Percentiles rank a stretch among this genome's conserved stretches.
Evolutionary conservation across 208 protist genomes (phyloP).

Genomic region (Trypanosoma brucei): DNA sequence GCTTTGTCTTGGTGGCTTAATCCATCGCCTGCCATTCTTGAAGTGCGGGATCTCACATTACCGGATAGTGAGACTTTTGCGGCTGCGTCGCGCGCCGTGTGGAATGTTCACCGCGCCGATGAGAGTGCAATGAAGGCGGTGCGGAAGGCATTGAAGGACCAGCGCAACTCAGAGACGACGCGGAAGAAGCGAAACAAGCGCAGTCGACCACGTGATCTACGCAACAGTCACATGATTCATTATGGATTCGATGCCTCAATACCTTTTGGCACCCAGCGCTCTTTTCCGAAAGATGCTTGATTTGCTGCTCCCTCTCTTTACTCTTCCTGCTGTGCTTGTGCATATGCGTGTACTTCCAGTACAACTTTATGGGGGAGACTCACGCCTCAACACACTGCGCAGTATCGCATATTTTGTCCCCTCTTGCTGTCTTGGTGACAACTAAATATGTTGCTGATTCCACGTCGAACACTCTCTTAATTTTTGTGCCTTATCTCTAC

Average conservation of each 20-base stretch:
- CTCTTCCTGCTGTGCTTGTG: too few relatives aligned
- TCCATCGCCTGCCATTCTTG: constrained; percentile 40
- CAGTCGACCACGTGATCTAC: constrained; percentile 24
- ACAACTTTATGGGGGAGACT: too few relatives aligned
- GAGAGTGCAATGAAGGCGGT: constrained; percentile 9
- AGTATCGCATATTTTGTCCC: too few relatives aligned
- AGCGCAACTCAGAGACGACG: constrained; percentile 3
- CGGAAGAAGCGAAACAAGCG: constrained; percentile 18
- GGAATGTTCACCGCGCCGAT: constrained; percentile 23
- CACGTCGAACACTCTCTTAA: too few relatives aligned
- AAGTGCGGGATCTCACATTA: constrained; percentile 48
- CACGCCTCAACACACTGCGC: too few relatives aligned
- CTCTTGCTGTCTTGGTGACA: too few relatives aligned
- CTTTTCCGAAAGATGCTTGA: too few relatives aligned
- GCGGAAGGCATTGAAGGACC: constrained; percentile 7
- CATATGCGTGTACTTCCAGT: too few relatives aligned
- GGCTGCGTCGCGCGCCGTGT: constrained; percentile 33
- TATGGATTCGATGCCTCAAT: constrained; percentile 78
- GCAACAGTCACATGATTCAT: constrained; percentile 80
- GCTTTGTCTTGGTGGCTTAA: constrained; percentile 74
- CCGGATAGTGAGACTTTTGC: constrained; percentile 40
- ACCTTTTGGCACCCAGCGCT: constrained; percentile 29
- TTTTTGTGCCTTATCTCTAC: too few relatives aligned
- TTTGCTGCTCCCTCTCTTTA: too few relatives aligned
- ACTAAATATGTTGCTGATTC: too few relatives aligned